A percentile compares a stretch with the other conserved stretches of the same genome.
phyloP scores from a whole-genome alignment of 768 basidiomycete genomes.

The Xerocomus potaroensis region DNA sequence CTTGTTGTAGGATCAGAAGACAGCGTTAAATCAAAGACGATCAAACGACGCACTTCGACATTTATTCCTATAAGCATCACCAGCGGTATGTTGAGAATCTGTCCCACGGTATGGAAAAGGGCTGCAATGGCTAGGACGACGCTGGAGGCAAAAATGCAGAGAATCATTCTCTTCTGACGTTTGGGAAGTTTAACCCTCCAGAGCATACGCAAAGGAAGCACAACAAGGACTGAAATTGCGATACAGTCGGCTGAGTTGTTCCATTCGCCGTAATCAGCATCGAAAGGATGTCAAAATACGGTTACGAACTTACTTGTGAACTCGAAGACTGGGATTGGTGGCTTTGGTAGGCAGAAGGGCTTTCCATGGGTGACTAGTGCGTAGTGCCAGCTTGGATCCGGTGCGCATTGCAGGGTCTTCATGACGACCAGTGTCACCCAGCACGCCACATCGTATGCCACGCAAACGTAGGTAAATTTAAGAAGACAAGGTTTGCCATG shows the following conservation, averaged over 20 bases:
- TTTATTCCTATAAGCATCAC: constrained; percentile 12
- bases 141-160: constrained; percentile 19
- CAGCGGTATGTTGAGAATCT: constrained; percentile 3
- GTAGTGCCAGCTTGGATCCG: constrained; percentile 10
- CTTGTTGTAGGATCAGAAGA: constrained; percentile 5
- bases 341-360: constrained; percentile 8
- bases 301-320: constrained; percentile 10
- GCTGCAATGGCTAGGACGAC: constrained; percentile 12
- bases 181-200: constrained; percentile 20
- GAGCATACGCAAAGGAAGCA: constrained; percentile 17
- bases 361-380: neutral
- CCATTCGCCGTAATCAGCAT: neutral
- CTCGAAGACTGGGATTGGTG: constrained; percentile 8
- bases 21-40: neutral
- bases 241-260: constrained; percentile 15
- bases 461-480: constrained; percentile 9
- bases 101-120: constrained; percentile 13
- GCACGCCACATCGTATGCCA: constrained; percentile 1
- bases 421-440: constrained; percentile 5
- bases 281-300: too few relatives aligned
- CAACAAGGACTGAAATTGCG: constrained; percentile 12
- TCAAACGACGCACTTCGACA: constrained; percentile 12
- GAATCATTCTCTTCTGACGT: constrained; percentile 23
- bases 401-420: constrained; percentile 10
- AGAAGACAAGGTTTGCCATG: constrained; percentile 1